Evolutionary conservation across 202 grass and related monocot species (phyloP).

Genomic region (Saccharum hybrid): DNA sequence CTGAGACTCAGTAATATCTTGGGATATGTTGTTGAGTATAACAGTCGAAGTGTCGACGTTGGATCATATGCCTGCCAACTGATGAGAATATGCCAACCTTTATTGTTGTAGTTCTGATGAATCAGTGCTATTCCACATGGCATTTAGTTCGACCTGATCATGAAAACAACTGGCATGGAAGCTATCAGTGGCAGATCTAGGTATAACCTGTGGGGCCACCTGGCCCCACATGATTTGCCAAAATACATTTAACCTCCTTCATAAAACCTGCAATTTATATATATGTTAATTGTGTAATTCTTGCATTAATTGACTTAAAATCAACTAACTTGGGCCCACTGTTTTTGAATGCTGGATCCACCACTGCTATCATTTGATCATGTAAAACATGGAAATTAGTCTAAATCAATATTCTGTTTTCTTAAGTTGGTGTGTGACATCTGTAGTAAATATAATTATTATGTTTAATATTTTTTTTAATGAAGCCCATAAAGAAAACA

Average conservation of each 20-base stretch:
- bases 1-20: background rate
- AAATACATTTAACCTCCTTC: too few relatives aligned
- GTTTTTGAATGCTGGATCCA: too few relatives aligned
- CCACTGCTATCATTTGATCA: background rate
- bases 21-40: background rate
- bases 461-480: slow-evolving; percentile 8
- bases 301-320: too few relatives aligned
- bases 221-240: too few relatives aligned
- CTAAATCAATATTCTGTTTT: slow-evolving; percentile 12
- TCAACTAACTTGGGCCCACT: too few relatives aligned
- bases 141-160: background rate
- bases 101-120: slow-evolving; percentile 28
- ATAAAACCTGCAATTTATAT: too few relatives aligned
- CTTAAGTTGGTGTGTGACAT: background rate
- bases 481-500: background rate
- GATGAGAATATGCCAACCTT: background rate
- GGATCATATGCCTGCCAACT: slow-evolving; percentile 8
- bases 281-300: too few relatives aligned
- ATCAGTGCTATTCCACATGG: background rate
- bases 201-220: too few relatives aligned
- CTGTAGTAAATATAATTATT: slow-evolving; percentile 1
- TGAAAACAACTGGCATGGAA: slow-evolving; percentile 1
- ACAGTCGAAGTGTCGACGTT: background rate
- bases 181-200: background rate
- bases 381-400: slow-evolving; percentile 13